A percentile compares a stretch with the other conserved stretches of the same genome.
Evolutionary conservation across 2,329 filamentous ascomycete species (phyloP).

Genomic region (Esteya vermicola): DNA sequence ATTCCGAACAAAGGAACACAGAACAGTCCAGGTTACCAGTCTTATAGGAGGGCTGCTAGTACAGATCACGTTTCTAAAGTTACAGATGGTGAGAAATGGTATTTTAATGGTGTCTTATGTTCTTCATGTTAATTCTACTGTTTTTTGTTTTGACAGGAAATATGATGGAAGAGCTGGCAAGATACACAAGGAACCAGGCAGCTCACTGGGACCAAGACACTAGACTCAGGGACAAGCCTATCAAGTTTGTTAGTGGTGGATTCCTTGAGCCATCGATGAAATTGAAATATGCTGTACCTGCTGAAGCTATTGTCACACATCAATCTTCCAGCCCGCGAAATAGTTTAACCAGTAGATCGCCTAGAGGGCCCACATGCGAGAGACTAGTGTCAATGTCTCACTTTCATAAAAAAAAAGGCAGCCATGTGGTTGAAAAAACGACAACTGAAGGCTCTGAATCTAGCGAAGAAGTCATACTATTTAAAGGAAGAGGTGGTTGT

Average conservation of each 20-base stretch:
- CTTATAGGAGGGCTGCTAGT: too few relatives aligned
- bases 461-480: conserved; percentile 61
- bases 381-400: not conserved
- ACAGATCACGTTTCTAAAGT: too few relatives aligned
- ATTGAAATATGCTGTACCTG: not conserved
- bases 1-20: too few relatives aligned
- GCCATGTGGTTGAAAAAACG: not conserved
- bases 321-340: too few relatives aligned
- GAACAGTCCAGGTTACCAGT: too few relatives aligned
- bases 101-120: too few relatives aligned
- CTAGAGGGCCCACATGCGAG: not conserved
- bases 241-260: conserved; percentile 40
- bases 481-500: conserved; percentile 23
- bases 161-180: conserved; percentile 32
- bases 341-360: not conserved
- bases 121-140: not conserved
- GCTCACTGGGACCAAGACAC: conserved; percentile 23
- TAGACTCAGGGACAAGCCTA: conserved; percentile 32
- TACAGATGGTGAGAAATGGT: too few relatives aligned
- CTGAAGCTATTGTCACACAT: not conserved
- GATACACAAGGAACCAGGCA: conserved; percentile 32
- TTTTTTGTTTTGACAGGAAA: conserved; percentile 19
- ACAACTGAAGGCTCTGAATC: conserved; percentile 30
- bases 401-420: too few relatives aligned
- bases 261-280: conserved; percentile 31